These are phyloP conservation scores for Colletotrichum sp. DNA, from an alignment of 2,329 filamentous ascomycete species.

Conservation along the genomic window DNA sequence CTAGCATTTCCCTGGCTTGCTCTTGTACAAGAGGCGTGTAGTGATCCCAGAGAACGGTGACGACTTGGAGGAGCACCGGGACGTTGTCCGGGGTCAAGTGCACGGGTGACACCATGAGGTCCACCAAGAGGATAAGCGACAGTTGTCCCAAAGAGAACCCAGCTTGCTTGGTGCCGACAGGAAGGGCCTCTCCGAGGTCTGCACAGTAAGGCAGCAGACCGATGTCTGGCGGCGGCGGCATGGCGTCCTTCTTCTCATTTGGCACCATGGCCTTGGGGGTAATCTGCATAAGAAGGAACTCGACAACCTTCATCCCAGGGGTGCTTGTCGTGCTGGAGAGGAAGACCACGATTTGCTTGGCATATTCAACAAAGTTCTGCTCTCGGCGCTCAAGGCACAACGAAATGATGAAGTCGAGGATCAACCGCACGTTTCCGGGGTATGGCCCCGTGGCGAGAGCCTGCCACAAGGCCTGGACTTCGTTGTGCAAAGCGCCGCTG, in stretches of 20 bases:
- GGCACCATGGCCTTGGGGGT: constrained; percentile 97
- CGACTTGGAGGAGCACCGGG: constrained; percentile 86
- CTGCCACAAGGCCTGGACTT: constrained; percentile 97
- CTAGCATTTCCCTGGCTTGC: constrained; percentile 95
- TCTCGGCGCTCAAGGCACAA: constrained; percentile 92
- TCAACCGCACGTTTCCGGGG: constrained; percentile 90
- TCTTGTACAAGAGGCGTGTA: constrained; percentile 95
- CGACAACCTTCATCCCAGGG: constrained; percentile 87
- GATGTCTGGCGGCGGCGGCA: constrained; percentile 75
- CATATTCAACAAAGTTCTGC: constrained; percentile 97
- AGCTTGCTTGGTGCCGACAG: constrained; percentile 88
- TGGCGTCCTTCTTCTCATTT: constrained; percentile 76
- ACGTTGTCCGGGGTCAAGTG: constrained; percentile 80
- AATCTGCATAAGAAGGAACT: constrained; percentile 91
- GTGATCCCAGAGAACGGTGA: constrained; percentile 96
- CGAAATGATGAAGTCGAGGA: constrained; percentile 95
- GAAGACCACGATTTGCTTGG: constrained; percentile 98
- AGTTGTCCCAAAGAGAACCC: constrained; percentile 93
- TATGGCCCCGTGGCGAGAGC: constrained; percentile 92
- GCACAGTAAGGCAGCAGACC: constrained; percentile 85
- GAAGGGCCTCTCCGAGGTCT: constrained; percentile 78
- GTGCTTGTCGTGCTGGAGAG: constrained; percentile 78
- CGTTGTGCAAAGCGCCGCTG: constrained; percentile 87
- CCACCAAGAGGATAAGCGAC: constrained; percentile 90
- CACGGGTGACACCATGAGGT: constrained; percentile 92